These are phyloP conservation scores for Metarhizium sp. DNA, from an alignment of 2,329 filamentous ascomycete species.

Conservation along the genomic window DNA sequence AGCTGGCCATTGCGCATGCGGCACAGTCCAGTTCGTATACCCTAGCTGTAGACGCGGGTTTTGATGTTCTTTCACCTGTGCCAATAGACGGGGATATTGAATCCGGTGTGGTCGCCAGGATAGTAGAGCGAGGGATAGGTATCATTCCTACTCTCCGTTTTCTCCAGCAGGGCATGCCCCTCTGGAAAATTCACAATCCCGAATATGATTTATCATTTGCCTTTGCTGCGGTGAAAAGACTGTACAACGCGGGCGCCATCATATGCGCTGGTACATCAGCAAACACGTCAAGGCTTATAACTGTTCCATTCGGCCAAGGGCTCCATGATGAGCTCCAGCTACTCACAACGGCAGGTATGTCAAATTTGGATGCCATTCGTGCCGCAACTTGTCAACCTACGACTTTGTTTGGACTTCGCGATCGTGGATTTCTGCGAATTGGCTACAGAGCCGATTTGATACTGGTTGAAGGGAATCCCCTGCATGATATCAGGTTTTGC, in stretches of 20 bases:
- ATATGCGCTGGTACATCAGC: slow-evolving; percentile 23
- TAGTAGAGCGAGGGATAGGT: slow-evolving; percentile 8
- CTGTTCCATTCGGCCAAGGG: slow-evolving; percentile 10
- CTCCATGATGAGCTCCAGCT: slow-evolving; percentile 15
- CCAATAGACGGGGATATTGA: slow-evolving; percentile 17
- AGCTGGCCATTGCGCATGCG: slow-evolving; percentile 17
- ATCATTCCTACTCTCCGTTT: slow-evolving; percentile 17
- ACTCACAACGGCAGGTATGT: slow-evolving; percentile 13
- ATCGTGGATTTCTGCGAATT: slow-evolving; percentile 16
- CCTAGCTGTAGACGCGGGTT: slow-evolving; percentile 16
- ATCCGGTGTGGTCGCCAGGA: slow-evolving; percentile 7
- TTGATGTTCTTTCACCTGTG: slow-evolving; percentile 19
- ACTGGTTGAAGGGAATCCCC: slow-evolving; percentile 19
- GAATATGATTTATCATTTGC: slow-evolving; percentile 13
- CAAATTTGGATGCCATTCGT: slow-evolving; percentile 10
- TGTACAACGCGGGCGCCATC: slow-evolving; percentile 17
- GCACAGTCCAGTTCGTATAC: slow-evolving; percentile 14
- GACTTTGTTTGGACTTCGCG: slow-evolving; percentile 13
- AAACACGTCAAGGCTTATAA: slow-evolving; percentile 3
- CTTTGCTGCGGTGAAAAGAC: slow-evolving; percentile 14
- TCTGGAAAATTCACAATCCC: not conserved
- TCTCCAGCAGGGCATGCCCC: slow-evolving; percentile 9
- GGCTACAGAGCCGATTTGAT: slow-evolving; percentile 20
- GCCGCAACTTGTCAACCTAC: slow-evolving; percentile 14
- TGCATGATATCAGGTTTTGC: slow-evolving; percentile 15